A percentile compares a stretch with the other conserved stretches of the same genome.
Evolutionary conservation across 306 rosid species (phyloP).

Genomic region (Fragaria ananassa): DNA sequence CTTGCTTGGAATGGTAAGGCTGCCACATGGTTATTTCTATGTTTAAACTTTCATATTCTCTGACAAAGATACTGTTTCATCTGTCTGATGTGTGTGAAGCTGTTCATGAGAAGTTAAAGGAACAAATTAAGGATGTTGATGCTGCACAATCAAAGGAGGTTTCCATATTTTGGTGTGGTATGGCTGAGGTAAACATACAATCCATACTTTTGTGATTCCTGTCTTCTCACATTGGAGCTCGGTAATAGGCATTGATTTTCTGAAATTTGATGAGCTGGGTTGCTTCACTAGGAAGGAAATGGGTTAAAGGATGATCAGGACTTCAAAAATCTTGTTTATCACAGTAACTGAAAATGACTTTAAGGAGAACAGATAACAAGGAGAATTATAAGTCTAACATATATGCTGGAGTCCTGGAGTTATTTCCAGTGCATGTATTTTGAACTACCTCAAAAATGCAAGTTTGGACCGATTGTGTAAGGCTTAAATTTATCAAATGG

Average conservation of each 20-base stretch:
- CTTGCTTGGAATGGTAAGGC: background rate
- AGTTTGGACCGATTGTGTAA: background rate
- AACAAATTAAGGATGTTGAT: conserved; percentile 65
- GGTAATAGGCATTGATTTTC: background rate
- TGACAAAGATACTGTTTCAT: background rate
- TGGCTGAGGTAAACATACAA: conserved; percentile 82
- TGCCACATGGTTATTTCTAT: background rate
- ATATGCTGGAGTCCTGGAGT: background rate
- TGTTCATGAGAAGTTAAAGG: conserved; percentile 51
- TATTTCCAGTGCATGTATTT: background rate
- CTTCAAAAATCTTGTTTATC: background rate
- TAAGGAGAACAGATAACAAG: background rate
- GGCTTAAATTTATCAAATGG: background rate
- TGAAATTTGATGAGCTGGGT: background rate
- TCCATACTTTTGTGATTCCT: background rate
- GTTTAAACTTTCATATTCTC: background rate
- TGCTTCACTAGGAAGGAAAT: background rate
- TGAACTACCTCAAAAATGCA: background rate
- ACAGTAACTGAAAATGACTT: background rate
- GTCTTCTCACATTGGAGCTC: background rate
- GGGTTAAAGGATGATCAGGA: background rate
- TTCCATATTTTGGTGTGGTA: conserved; percentile 67
- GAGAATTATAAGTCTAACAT: background rate
- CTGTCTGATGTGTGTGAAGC: conserved; percentile 42
- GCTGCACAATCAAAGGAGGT: conserved; percentile 72